Conservation (phyloP, 768 basidiomycete genomes). For the Lactifluus volemus region DNA sequence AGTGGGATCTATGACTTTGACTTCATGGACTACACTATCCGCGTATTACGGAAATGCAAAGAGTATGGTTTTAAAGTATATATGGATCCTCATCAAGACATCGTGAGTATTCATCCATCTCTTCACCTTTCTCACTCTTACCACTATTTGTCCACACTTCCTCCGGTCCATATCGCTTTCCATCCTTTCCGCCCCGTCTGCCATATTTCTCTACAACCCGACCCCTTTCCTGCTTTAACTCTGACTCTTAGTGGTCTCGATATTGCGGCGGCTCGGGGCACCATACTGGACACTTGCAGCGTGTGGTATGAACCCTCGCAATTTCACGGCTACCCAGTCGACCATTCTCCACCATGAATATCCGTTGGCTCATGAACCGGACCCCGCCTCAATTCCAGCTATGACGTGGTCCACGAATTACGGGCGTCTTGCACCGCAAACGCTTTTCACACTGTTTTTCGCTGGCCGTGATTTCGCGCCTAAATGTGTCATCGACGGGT, state of each 20-base stretch:
- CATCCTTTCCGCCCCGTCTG: neutral
- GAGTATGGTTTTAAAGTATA: constrained; percentile 86
- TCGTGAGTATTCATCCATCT: constrained; percentile 42
- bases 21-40: constrained; percentile 87
- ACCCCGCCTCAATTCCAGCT: constrained; percentile 70
- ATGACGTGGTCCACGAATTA: constrained; percentile 99
- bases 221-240: too few species aligned
- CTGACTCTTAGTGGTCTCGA: constrained; percentile 72
- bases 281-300: constrained; percentile 90
- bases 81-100: constrained; percentile 95
- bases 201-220: neutral
- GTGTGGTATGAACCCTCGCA: constrained; percentile 81
- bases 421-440: constrained; percentile 77
- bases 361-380: constrained; percentile 47
- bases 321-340: constrained; percentile 78
- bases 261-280: constrained; percentile 93
- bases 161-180: neutral
- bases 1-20: constrained; percentile 87
- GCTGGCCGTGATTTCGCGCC: constrained; percentile 87
- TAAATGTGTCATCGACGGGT: constrained; percentile 80
- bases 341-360: constrained; percentile 89
- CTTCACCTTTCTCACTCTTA: neutral
- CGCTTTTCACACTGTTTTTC: constrained; percentile 92
- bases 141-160: neutral
- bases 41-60: constrained; percentile 84